These are phyloP conservation scores for Penicillium antarcticum DNA, from an alignment of 495 filamentous ascomycete genomes.

Conservation along the genomic window DNA sequence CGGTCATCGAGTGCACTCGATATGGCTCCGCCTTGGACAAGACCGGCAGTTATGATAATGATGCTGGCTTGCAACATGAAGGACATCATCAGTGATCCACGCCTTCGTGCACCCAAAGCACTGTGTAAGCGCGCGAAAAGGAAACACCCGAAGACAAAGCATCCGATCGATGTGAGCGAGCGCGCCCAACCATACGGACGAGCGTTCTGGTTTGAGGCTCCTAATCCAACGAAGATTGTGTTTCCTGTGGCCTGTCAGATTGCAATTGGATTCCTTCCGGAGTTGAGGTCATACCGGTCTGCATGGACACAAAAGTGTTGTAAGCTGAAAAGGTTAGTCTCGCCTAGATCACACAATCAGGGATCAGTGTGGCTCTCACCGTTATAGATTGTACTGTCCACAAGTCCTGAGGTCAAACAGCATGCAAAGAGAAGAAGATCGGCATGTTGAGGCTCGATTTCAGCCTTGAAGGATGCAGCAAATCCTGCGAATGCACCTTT, in stretches of 20 bases:
- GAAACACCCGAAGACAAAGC: conserved; percentile 52
- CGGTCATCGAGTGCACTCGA: conserved; percentile 23
- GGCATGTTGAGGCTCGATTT: conserved; percentile 35
- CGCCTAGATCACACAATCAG: too few species aligned
- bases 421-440: conserved; percentile 45
- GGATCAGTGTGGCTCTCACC: conserved; percentile 10
- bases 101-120: conserved; percentile 29
- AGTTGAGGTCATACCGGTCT: conserved; percentile 38
- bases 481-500: conserved; percentile 6
- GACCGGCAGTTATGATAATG: conserved; percentile 51
- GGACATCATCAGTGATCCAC: conserved; percentile 47
- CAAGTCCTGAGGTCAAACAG: conserved; percentile 47
- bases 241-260: conserved; percentile 37
- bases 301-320: conserved; percentile 55
- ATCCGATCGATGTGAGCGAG: conserved; percentile 51
- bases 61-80: conserved; percentile 54
- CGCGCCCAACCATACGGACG: conserved; percentile 56
- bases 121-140: conserved; percentile 35
- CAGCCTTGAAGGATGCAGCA: conserved; percentile 22
- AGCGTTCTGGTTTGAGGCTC: conserved; percentile 48
- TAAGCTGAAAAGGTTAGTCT: conserved; percentile 34
- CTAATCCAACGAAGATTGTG: conserved; percentile 61
- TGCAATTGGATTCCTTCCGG: not conserved
- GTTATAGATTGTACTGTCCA: conserved; percentile 52
- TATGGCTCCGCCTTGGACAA: conserved; percentile 46